Evolutionary conservation across 768 basidiomycete species (phyloP), one percentile per base, ranked within the genome.

Genomic region (Leccinum uliginosum): DNA sequence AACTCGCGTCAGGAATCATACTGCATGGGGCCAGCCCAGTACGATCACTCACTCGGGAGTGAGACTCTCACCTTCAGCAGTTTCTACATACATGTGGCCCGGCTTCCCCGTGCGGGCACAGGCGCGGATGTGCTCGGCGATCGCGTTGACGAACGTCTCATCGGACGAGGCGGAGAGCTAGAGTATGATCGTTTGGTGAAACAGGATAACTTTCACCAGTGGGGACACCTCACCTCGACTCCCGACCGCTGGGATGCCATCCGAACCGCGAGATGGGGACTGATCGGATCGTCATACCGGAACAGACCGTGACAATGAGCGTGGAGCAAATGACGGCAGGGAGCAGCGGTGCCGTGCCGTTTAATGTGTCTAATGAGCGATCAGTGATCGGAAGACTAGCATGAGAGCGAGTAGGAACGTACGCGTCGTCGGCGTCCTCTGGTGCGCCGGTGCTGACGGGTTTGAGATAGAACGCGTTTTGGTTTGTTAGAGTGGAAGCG

Each of bases 381-480:
- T 59, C 27, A 60, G 21, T 46, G 49, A 51, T 38, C 49, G 40
- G 19, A 51, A 44, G 45, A 35, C 12, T 7, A 43, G 35, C 6
- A 45, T 7, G 6, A 7, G 17, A 35, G 35, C 17, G 11, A 23
- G 35, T 34, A 32, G n/a, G 8, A 10, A 73, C 79, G 61, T 67
- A 97, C 96, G 74, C 76, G 63, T 93, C 89, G 70, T 98, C 96
- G 24, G 94, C 92, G 55, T 93, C 88, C 23, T 83, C 74, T 5
- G 79, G 73, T 1, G 85, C 78, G 2, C 96, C 96, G 0, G 96
- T 96, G 70, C 93, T 95, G 58, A 98, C 85, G 0, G 96, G 96
- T 67, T 98, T 98, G 54, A 91, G 74, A 60, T 91, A 91, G 62
- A 83, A 84, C 0, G 84, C 85, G 35, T 73, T 66, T 3, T 76